A percentile compares a stretch with the other conserved stretches of the same genome.
Conservation (phyloP, 768 basidiomycete species). For the Leccinum subgranulosum region DNA sequence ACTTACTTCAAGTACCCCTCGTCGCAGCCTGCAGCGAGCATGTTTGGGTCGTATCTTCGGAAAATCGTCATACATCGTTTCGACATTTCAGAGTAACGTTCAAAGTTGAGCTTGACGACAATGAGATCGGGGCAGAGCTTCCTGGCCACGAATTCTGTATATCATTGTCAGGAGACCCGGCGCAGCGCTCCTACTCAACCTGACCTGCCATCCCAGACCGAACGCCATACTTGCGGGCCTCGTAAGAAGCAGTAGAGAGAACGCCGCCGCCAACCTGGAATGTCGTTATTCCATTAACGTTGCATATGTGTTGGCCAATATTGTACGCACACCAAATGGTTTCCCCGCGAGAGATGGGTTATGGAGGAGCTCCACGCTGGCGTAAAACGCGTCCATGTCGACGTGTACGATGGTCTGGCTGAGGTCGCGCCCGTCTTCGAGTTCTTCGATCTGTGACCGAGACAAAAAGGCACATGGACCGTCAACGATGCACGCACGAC, state of each 20-base stretch:
- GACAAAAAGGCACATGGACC: no score
- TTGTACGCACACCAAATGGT: conserved; percentile 62
- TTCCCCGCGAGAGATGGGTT: conserved; percentile 64
- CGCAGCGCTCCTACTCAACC: conserved; percentile 4
- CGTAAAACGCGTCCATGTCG: conserved; percentile 95
- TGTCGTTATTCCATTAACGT: conserved; percentile 4
- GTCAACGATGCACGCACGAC: not conserved
- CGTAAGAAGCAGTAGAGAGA: conserved; percentile 86
- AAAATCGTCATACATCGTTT: conserved; percentile 66
- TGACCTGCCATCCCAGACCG: conserved; percentile 94
- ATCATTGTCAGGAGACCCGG: not conserved
- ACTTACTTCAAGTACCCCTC: conserved; percentile 89
- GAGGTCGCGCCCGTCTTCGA: conserved; percentile 76
- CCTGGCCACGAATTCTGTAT: conserved; percentile 81
- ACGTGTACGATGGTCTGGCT: conserved; percentile 87
- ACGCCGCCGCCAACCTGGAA: conserved; percentile 76
- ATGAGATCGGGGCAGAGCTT: conserved; percentile 91
- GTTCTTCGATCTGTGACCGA: conserved; percentile 48
- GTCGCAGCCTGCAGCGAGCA: conserved; percentile 77
- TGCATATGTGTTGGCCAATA: not conserved
- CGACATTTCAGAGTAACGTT: conserved; percentile 70
- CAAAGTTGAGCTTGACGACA: conserved; percentile 54
- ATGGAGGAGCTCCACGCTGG: conserved; percentile 71
- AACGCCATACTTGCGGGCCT: conserved; percentile 85
- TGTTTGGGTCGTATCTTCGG: conserved; percentile 69